Evolutionary conservation across 2,329 filamentous ascomycete genomes (phyloP), one percentile per base, ranked within the genome.

Genomic region (Beauveria pseudobassiana): DNA sequence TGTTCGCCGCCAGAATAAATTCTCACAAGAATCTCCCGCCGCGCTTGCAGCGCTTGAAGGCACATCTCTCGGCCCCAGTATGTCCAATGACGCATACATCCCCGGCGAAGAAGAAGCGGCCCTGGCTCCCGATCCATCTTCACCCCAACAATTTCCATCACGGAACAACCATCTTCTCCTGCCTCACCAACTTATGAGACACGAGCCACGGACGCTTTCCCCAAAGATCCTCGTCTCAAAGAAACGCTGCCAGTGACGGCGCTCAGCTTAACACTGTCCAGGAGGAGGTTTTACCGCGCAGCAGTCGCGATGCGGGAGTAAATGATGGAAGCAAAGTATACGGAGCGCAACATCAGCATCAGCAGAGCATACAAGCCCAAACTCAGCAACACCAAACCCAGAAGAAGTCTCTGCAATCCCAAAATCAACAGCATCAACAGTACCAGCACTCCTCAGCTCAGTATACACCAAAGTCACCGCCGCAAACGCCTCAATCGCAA

Each of bases 91-190:
- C 22, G 57, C 67, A 16, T 53, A 69, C 22, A 68, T 72, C 10
- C 68, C 69, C 5, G 68, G 68, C 40, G 69, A 71, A 34, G 71
- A 75, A 6, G 70, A 75, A 8, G 70, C 72, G 34, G 65, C 74
- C 22, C 71, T 74, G n/a, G 64, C 71, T 18, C 74, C 75, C 57
- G 67, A 70, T 40, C 68, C 72, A 55, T 70, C 76, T 24, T 66
- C 70, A 55, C 67, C 71, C 63, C 68, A 50, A 66, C 66, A 65
- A 63, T 70, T 18, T 78, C 84, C 51, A 86, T 88, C 46, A 76
- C 87, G 62, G 89, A 93, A 71, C 88, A 88, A 1, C 83, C 85
- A 16, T 76, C 83, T 2, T 69, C 75, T 5, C 78, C 82, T 53
- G 77, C 83, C 2, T 69, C 75, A 4, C 78, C 82, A 52, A 59